Base-by-base conservation (phyloP, 441 rosid genomes). In the Raphanus hybrid region DNA sequence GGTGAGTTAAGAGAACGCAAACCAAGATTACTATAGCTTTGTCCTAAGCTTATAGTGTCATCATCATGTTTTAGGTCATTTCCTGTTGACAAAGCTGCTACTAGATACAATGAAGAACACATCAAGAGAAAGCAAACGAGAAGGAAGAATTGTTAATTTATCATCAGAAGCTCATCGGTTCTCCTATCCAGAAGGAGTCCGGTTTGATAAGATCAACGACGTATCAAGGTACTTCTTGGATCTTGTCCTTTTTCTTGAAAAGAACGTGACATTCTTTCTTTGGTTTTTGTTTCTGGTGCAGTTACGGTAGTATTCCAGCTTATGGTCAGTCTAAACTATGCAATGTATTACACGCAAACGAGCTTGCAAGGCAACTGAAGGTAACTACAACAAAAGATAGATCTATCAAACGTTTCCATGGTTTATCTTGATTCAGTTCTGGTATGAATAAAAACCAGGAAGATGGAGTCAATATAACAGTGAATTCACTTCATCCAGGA, bases 101-200 rank as follows among this genome's bases (percentile, higher is more conserved):
- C 45, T 87, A 73, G 93, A 88, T 10, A 86, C 85, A 75, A 89
- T 91, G 90, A 89, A 88, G 87, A 87, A 78, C 67, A 85, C 93
- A 23, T 81, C 93, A 10, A 69, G 29, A 48, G 79, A 73, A 77
- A 87, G 86, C 69, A 80, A 79, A 74, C 74, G 78, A 68, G 88
- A 88, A 87, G 93, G 93, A 74, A 86, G 96, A 78, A 91, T 89
- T 71, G 86, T 87, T 48, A 91, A 84, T 58, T 72, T 89, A 39
- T 85, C 96, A 39, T 89, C 96, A n/a, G 82, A 68, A 6, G 84
- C 83, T 71, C 96, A 91, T 82, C 64, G 80, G 12, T 82, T 43
- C 77, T 66, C 91, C 3, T 91, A 88, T 52, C 63, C 27, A 0
- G 90, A 86, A 82, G 92, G 93, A 58, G 86, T 89, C 73, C 84